Evolutionary conservation across 306 rosid species (phyloP), one percentile per base, ranked within the genome.

Genomic region (Sicyos baderoa): DNA sequence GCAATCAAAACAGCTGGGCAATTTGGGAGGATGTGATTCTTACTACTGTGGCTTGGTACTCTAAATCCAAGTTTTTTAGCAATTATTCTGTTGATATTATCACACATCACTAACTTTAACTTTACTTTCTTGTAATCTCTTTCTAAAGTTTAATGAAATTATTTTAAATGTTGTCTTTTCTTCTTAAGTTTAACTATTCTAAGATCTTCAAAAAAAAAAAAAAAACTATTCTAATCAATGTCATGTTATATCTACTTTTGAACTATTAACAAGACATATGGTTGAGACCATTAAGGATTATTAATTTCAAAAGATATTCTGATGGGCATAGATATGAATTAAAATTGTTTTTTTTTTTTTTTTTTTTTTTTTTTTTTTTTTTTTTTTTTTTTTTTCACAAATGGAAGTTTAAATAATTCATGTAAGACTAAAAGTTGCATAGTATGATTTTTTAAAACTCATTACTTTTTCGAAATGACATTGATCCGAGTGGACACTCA

Each of bases 401-500:
- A 58, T 58, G 42, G 37, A n/a, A 32, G 22, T 17, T 32, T 16
- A 2, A 5, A 62, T 9, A 5, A 47, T 22, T 66, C 4, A 66
- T 22, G 5, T 29, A 29, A 29, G 35, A 29, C 12, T 14, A 44
- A 17, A 21, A 66, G 40, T 21, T 66, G 40, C 54, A 45, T 19
- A 21, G 23, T 22, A 47, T 7, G 21, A 47, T 2, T 21, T 19
- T 64, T 61, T 16, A 2, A 60, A 40, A 40, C 18, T 40, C 23
- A 62, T 16, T 60, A 29, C 18, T 32, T 60, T 17, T 60, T 60
- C 11, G n/a, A 65, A 65, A 47, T 23, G 52, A 22, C 56, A 47
- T 14, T 66, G 55, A 66, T 66, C 21, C 11, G 55, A 66, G 71
- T 45, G 54, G 71, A 55, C 71, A 66, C 56, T 48, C 56, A 3